Evolutionary conservation across 2,329 filamentous ascomycete species (phyloP).

Genomic region (Trichoderma sp.): DNA sequence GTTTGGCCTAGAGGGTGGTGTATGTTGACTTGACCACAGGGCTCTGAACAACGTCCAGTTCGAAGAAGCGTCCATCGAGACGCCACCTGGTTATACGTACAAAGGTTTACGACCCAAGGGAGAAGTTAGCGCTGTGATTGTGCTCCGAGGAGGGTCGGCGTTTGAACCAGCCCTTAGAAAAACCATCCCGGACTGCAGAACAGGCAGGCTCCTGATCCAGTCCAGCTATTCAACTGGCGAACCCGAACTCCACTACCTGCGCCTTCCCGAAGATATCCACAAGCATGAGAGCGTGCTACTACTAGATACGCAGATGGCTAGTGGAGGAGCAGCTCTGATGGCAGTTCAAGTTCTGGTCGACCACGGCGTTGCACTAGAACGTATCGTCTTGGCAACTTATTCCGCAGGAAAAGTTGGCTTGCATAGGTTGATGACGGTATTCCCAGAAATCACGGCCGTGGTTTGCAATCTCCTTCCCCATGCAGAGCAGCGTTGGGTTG

Average conservation of each 20-base stretch:
- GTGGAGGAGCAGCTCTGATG: constrained; percentile 83
- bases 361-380: constrained; percentile 80
- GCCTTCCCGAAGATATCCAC: constrained; percentile 70
- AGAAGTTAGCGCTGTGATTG: constrained; percentile 78
- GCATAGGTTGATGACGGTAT: constrained; percentile 82
- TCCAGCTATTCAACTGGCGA: constrained; percentile 82
- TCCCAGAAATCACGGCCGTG: constrained; percentile 81
- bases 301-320: constrained; percentile 91
- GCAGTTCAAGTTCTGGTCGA: constrained; percentile 93
- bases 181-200: constrained; percentile 88
- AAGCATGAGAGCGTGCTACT: constrained; percentile 78
- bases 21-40: constrained; percentile 40
- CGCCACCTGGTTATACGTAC: constrained; percentile 68
- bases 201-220: constrained; percentile 86
- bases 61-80: constrained; percentile 60
- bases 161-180: constrained; percentile 85
- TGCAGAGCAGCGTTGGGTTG: constrained; percentile 83
- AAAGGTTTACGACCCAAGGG: constrained; percentile 68
- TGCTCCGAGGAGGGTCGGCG: constrained; percentile 83
- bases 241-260: constrained; percentile 87
- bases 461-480: constrained; percentile 79
- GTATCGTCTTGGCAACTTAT: constrained; percentile 90
- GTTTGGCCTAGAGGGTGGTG: not conserved
- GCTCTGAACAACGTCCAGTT: constrained; percentile 77
- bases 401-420: constrained; percentile 81